Evolutionary conservation across 2,329 filamentous ascomycete species (phyloP).

Genomic region (Sarocladium strictum): DNA sequence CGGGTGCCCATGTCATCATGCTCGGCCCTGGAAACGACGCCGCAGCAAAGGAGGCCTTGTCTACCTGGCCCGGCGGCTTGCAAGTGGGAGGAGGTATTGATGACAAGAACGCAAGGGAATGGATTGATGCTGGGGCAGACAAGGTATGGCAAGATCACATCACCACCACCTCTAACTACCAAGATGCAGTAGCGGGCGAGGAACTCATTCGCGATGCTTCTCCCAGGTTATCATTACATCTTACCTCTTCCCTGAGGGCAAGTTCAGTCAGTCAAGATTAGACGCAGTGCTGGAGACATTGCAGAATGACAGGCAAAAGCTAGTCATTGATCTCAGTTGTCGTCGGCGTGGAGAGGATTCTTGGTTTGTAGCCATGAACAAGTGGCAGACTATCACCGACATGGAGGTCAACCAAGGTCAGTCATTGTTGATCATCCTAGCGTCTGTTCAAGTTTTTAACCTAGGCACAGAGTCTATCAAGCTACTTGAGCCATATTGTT

Average conservation of each 20-base stretch:
- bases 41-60: conserved; percentile 71
- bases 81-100: conserved; percentile 95
- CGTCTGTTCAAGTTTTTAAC: neutral
- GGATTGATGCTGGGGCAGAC: conserved; percentile 83
- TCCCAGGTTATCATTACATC: conserved; percentile 93
- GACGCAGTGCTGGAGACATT: conserved; percentile 68
- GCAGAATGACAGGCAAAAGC: conserved; percentile 66
- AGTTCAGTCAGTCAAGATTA: conserved; percentile 72
- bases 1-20: conserved; percentile 93
- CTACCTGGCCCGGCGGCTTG: conserved; percentile 70
- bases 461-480: conserved; percentile 63
- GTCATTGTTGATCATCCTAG: conserved; percentile 12
- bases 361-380: conserved; percentile 99
- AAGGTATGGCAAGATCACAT: too few relatives aligned
- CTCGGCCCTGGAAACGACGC: conserved; percentile 81
- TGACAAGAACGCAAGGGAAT: conserved; percentile 74
- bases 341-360: conserved; percentile 62
- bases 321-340: conserved; percentile 95
- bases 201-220: neutral
- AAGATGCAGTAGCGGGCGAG: neutral
- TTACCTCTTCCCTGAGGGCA: conserved; percentile 80
- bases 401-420: conserved; percentile 86
- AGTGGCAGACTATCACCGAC: conserved; percentile 96
- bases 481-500: conserved; percentile 82
- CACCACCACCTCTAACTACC: too few relatives aligned